Evolutionary conservation across 352 stramenopile genomes (phyloP).

Genomic region (Peronospora farinosa): DNA sequence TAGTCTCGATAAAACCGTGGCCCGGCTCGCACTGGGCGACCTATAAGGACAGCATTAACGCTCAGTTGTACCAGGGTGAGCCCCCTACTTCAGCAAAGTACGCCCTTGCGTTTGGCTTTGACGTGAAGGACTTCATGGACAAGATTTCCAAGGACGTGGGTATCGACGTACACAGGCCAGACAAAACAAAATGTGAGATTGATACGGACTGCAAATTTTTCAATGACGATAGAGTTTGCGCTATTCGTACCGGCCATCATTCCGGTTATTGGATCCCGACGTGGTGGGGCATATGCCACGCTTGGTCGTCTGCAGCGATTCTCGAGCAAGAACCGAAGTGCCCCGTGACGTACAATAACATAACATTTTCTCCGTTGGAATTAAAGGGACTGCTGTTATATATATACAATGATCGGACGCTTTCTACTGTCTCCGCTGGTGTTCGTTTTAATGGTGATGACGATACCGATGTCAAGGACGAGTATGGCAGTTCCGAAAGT

Average conservation of each 20-base stretch:
- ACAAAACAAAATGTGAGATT: too few relatives aligned
- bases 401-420: constrained; percentile 33
- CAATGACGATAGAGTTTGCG: constrained; percentile 10
- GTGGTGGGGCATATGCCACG: constrained; percentile 52
- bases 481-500: constrained; percentile 37
- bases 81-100: constrained; percentile 44
- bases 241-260: constrained; percentile 12
- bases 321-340: constrained; percentile 39
- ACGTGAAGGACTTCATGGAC: constrained; percentile 36
- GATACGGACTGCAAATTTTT: background rate
- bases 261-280: constrained; percentile 34
- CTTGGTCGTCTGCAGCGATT: constrained; percentile 37
- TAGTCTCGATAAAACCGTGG: constrained; percentile 24
- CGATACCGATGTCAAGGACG: constrained; percentile 14
- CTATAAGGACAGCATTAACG: background rate
- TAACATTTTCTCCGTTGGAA: constrained; percentile 44
- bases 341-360: constrained; percentile 35
- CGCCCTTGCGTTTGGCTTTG: constrained; percentile 34
- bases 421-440: constrained; percentile 34
- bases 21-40: constrained; percentile 15
- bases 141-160: constrained; percentile 34
- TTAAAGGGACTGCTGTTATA: constrained; percentile 44
- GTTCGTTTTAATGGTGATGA: constrained; percentile 31
- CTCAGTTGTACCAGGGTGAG: constrained; percentile 19
- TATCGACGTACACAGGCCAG: constrained; percentile 6